Conservation (phyloP, 305 asterid species). For the Vinca major region DNA sequence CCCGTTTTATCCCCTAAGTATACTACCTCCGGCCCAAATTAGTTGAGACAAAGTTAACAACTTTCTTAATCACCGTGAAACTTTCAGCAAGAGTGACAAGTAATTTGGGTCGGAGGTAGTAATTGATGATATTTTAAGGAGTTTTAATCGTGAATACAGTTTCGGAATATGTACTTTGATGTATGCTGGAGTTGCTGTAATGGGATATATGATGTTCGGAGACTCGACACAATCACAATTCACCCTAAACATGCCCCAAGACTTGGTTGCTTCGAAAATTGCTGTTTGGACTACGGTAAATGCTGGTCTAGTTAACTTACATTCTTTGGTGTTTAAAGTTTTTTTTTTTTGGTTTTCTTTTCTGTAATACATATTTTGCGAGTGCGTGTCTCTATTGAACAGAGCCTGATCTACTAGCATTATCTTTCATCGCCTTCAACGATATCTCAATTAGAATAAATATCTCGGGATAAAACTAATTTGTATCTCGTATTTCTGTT, state of each 20-base stretch:
- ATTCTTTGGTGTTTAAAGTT: neutral
- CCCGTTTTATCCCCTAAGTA: neutral
- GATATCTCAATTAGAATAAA: neutral
- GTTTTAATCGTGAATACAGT: slow-evolving; percentile 31
- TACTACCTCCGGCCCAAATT: too few relatives aligned
- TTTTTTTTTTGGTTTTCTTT: neutral
- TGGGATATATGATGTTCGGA: slow-evolving; percentile 80
- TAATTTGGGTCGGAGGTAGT: too few relatives aligned
- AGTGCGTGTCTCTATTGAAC: neutral
- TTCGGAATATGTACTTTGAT: slow-evolving; percentile 59
- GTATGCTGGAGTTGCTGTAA: slow-evolving; percentile 63
- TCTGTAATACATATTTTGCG: too few relatives aligned
- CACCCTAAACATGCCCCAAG: slow-evolving; percentile 79
- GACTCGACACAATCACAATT: slow-evolving; percentile 72
- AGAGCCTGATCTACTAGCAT: neutral
- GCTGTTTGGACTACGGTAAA: slow-evolving; percentile 93
- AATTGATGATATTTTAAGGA: neutral
- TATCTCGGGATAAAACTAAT: neutral
- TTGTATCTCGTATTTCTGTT: neutral
- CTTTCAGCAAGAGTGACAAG: too few relatives aligned
- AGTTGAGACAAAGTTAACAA: too few relatives aligned
- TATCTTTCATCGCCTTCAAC: slow-evolving; percentile 5
- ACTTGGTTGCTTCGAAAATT: slow-evolving; percentile 65
- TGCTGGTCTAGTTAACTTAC: neutral
- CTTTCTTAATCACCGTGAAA: too few relatives aligned